Evolutionary conservation across 768 basidiomycete species (phyloP), one percentile per base, ranked within the genome.

Genomic region (Leccinum obscurum): DNA sequence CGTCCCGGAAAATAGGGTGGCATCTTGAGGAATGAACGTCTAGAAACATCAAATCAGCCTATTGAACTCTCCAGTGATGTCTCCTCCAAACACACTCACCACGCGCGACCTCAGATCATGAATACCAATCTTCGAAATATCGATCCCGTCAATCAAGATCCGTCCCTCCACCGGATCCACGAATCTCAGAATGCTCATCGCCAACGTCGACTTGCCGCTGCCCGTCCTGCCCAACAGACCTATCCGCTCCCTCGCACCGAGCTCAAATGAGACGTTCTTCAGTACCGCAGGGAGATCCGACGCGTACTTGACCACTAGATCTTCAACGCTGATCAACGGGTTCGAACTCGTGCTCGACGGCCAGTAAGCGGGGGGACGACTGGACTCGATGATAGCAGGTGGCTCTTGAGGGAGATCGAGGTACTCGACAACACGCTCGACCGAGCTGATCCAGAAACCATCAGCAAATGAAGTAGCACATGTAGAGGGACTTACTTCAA

Each of bases 351-450:
- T 78, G 59, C 81, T 85, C 0, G 93, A 93, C 0, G 95, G 95
- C 95, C 95, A 97, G 68, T 95, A 95, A 0, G 94, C 95, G 1
- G 95, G 95, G 1, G 87, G 88, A 7, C 91, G 84, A 58, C 82
- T 83, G 0, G 82, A 81, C 64, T 93, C 88, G 53, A 94, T 88
- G 59, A 89, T 68, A 0, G 87, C 80, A 3, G 92, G 86, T 0
- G 95, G 89, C 69, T 96, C 93, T 71, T 93, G 92, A 0, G 93
- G 93, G 6, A 97, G 80, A 55, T 92, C 84, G 26, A 96, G 85
- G 77, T 95, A 96, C 78, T 96, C 94, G 7, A 93, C 86, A 14
- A 95, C 82, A 60, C 95, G 90, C 72, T 98, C 94, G 5, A 96
- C 92, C 13, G 92, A 89, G 77, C 90, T 92, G 55, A 14, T 48